Evolutionary conservation across 164 flowering plant species (phyloP).

Genomic region (Nymphaea thermarum): DNA sequence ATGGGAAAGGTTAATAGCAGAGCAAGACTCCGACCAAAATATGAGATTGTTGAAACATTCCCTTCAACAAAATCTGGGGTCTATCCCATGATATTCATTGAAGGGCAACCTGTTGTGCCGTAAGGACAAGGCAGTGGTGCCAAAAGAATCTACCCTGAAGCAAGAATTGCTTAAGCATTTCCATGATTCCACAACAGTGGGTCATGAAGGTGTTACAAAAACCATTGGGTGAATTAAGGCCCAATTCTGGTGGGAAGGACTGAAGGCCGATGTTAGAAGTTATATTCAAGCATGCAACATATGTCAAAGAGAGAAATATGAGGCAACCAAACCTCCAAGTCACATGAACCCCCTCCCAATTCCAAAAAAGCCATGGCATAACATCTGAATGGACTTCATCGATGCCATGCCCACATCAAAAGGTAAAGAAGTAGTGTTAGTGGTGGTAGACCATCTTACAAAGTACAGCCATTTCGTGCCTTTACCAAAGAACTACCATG

Average conservation of each 20-base stretch:
- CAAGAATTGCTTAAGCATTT: not conserved
- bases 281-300: not conserved
- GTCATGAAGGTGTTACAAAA: not conserved
- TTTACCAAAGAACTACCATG: not conserved
- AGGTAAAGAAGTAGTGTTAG: not conserved
- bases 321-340: not conserved
- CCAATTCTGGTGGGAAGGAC: not conserved
- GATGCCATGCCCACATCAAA: not conserved
- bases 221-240: not conserved
- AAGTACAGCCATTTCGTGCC: not conserved
- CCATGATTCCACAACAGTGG: not conserved
- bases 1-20: not conserved
- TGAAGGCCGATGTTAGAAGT: not conserved
- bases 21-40: not conserved
- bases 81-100: not conserved
- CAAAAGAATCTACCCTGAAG: not conserved
- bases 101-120: not conserved
- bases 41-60: not conserved
- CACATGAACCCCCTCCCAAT: not conserved
- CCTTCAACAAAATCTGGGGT: not conserved
- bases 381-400: not conserved
- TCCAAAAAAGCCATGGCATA: not conserved
- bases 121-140: not conserved
- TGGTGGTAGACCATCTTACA: not conserved
- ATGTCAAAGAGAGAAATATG: not conserved